A percentile compares a stretch with the other conserved stretches of the same genome.
phyloP scores from a whole-genome alignment of 768 basidiomycete species.

The Floccularia luteovirens region DNA sequence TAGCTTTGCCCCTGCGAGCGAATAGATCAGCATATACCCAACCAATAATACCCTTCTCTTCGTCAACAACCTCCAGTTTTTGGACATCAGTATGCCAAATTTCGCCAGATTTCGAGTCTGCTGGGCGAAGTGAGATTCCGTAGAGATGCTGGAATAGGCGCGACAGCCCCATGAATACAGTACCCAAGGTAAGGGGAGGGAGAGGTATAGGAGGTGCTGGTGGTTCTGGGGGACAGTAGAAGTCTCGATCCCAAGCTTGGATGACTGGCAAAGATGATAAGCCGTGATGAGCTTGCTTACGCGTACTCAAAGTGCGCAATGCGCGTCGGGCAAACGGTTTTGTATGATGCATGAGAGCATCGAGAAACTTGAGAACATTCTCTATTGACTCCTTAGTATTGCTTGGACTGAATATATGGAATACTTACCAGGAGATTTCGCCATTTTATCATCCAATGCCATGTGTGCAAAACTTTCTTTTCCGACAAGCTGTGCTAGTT shows the following conservation, averaged over 20 bases:
- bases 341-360: conserved; percentile 75
- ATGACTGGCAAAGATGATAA: conserved; percentile 54
- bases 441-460: conserved; percentile 93
- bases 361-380: conserved; percentile 83
- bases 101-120: conserved; percentile 64
- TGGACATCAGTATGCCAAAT: conserved; percentile 85
- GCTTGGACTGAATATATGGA: neutral
- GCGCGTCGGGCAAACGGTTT: conserved; percentile 71
- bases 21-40: conserved; percentile 96
- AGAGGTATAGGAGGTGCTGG: conserved; percentile 69
- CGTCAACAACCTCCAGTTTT: conserved; percentile 91
- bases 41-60: conserved; percentile 79
- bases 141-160: conserved; percentile 82
- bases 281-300: conserved; percentile 70
- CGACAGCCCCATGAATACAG: conserved; percentile 87
- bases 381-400: conserved; percentile 28
- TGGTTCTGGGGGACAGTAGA: conserved; percentile 77
- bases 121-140: conserved; percentile 76
- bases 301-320: conserved; percentile 52
- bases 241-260: conserved; percentile 97
- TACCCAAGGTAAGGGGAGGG: conserved; percentile 79
- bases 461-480: conserved; percentile 82
- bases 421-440: conserved; percentile 75
- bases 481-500: conserved; percentile 81
- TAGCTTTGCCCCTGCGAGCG: conserved; percentile 74